Evolutionary conservation across 257 asterid species (phyloP).

Genomic region (Solanum virginianum): DNA sequence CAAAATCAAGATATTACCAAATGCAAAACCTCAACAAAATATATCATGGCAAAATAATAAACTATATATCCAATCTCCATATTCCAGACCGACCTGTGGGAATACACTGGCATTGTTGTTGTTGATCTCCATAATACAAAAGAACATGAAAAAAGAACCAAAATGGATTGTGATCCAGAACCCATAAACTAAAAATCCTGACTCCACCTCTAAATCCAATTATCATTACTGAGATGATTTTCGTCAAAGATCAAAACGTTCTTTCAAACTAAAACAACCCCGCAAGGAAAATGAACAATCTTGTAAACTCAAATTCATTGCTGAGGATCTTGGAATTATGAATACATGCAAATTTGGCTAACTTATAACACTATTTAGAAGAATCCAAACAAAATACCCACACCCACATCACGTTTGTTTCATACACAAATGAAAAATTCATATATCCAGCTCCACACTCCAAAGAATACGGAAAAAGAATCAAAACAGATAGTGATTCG

Average conservation of each 20-base stretch:
- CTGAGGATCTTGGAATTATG: conserved; percentile 1
- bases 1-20: background rate
- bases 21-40: background rate
- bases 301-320: background rate
- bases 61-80: background rate
- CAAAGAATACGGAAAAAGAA: background rate
- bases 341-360: background rate
- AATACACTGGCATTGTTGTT: background rate
- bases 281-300: background rate
- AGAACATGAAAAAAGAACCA: background rate
- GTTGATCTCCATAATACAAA: background rate
- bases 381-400: background rate
- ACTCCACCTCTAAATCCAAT: background rate
- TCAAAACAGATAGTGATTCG: background rate
- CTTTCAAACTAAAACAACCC: background rate
- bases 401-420: background rate
- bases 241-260: background rate
- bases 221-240: background rate
- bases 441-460: background rate
- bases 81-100: background rate
- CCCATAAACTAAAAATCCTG: background rate
- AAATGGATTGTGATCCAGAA: background rate
- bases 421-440: background rate
- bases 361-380: background rate
- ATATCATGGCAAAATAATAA: background rate